Conservation (phyloP, 768 basidiomycete species). For the Suillus brevipes region DNA sequence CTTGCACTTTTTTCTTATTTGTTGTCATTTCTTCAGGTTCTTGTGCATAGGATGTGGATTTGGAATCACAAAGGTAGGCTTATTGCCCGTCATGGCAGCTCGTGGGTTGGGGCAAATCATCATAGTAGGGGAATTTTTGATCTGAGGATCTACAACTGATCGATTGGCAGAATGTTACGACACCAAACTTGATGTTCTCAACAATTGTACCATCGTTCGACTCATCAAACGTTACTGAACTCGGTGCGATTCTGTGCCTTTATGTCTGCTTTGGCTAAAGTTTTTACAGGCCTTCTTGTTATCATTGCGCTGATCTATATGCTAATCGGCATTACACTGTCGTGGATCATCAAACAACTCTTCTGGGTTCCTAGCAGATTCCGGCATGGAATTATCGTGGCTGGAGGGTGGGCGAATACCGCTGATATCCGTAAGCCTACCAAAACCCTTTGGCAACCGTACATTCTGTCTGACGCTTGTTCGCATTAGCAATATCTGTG, state of each 20-base stretch:
- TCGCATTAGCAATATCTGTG: constrained; percentile 59
- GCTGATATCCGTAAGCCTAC: constrained; percentile 64
- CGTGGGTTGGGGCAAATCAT: constrained; percentile 60
- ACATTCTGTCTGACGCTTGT: not conserved
- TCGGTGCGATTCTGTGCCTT: constrained; percentile 42
- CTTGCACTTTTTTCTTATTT: constrained; percentile 11
- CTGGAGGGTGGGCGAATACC: constrained; percentile 68
- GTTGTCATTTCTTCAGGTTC: constrained; percentile 38
- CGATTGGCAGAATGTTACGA: not conserved
- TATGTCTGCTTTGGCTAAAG: not conserved
- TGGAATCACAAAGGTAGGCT: constrained; percentile 55
- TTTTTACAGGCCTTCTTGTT: constrained; percentile 56
- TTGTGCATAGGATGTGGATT: constrained; percentile 58
- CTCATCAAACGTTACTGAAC: constrained; percentile 50
- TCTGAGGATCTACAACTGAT: constrained; percentile 1
- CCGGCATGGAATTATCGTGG: constrained; percentile 66
- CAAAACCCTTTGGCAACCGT: not conserved
- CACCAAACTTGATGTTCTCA: constrained; percentile 66
- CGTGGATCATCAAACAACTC: constrained; percentile 55
- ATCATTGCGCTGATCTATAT: constrained; percentile 64
- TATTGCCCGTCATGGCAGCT: constrained; percentile 60
- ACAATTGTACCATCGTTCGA: constrained; percentile 70
- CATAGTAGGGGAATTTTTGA: constrained; percentile 37
- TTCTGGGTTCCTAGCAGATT: constrained; percentile 83
- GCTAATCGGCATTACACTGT: constrained; percentile 50